Conservation (phyloP, 805 yeast genomes). For the Saturnispora sanitii region DNA sequence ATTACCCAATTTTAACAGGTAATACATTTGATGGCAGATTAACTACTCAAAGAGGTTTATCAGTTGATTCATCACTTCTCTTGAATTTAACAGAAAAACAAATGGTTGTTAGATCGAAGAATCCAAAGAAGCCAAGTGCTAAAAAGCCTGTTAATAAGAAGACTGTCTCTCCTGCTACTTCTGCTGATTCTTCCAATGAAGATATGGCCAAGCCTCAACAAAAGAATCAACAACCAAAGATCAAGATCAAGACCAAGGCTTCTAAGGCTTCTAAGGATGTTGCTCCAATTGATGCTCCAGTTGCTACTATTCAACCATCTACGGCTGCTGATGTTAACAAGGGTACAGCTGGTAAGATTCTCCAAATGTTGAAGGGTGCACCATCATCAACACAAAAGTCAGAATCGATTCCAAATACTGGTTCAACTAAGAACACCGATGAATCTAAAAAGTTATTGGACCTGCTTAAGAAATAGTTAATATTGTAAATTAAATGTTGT, state of each 20-base stretch:
- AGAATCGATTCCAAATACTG: background rate
- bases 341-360: constrained; percentile 6
- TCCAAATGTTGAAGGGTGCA: background rate
- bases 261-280: too few species aligned
- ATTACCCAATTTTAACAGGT: constrained; percentile 73
- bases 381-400: background rate
- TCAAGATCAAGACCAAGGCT: background rate
- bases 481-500: background rate
- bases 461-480: constrained; percentile 1
- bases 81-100: constrained; percentile 70
- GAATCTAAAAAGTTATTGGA: constrained; percentile 3
- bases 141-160: background rate
- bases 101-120: constrained; percentile 60
- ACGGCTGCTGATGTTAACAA: constrained; percentile 13
- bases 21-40: constrained; percentile 71
- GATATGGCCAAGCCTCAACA: background rate
- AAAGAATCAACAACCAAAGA: background rate
- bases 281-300: background rate
- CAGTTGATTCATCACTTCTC: constrained; percentile 71
- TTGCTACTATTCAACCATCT: background rate
- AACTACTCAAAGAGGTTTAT: constrained; percentile 69
- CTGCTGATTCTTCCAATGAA: background rate
- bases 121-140: background rate
- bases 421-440: background rate
- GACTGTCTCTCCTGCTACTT: background rate